Evolutionary conservation across 192 early-diverging fungal species (phyloP), one percentile per base, ranked within the genome.

Genomic region (Backusella circina): DNA sequence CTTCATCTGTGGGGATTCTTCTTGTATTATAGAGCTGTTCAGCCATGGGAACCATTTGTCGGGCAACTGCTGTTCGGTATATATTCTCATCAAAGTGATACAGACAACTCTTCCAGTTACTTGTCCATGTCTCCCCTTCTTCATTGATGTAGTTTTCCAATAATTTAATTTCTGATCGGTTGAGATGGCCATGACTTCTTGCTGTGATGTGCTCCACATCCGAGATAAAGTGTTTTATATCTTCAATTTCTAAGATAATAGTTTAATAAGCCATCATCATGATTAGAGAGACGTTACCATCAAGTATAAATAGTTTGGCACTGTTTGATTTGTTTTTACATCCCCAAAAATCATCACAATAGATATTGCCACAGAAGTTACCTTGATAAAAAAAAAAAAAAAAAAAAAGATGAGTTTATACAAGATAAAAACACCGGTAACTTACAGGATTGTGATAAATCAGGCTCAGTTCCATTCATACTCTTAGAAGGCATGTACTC

Each of bases 41-140:
- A 37, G 54, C 71, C 57, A 61, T 12, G 8, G 71, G 31, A 37
- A 37, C 31, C 50, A 37, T 73, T 64, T 37, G 38, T n/a, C 41
- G 26, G 1, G 54, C 54, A 12, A 61, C 54, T 9, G 23, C 51
- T 57, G 30, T 68, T 37, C 67, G 21, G 18, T 26, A 68, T 39
- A 68, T 68, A 68, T 68, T 37, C 8, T 68, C 67, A 68, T 68
- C 67, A 68, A 68, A 68, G 9, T 37, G 33, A 4, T 68, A 9
- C 13, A 38, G 26, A 10, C 67, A 68, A 1, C 33, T n/a, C n/a
- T 6, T 68, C 67, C 67, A 68, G 26, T 23, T 38, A 1, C 10
- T 23, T 10, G 12, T 39, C 67, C 67, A 68, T 8, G 67, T 37
- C 38, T 37, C 37, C 12, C 37, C 37, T 37, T 68, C 37, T 2